Base-by-base conservation (phyloP, 78 protist species). In the Diacronema lutheri region DNA sequence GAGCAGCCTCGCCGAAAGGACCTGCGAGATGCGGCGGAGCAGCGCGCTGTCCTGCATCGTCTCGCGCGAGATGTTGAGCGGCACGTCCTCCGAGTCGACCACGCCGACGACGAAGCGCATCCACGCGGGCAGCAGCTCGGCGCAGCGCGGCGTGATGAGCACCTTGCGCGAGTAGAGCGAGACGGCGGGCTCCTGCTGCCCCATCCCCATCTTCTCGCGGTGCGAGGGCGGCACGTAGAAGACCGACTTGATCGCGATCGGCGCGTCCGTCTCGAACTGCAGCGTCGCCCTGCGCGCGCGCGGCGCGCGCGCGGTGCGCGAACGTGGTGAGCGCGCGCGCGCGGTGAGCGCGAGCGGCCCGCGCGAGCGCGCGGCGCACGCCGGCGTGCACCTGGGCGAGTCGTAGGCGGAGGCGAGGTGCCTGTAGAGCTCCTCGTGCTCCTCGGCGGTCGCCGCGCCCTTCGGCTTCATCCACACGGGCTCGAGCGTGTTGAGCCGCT, bases 11-110 rank as follows among this genome's bases (percentile, higher is more conserved):
- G 77, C 44, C 6, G 90, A 81, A 40, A 91, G 73, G 40, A 90
- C 90, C 9, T 55, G 14, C 0, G 64, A 26, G 40, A 95, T 68
- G 44, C 85, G 56, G 64, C 57, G 72, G 87, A 96, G 90, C 41
- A 96, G 82, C 40, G 91, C 89, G 33, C 76, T 78, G 90, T 96
- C 97, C 90, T 89, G 89, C 81, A 92, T 86, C 50, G 76, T 31
- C 89, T 97, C 99, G 40, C 99, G 94, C 29, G 94, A 87, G 19
- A 97, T 88, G 81, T 96, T 95, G 33, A 97, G 89, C 23, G 98
- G 98, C n/a, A 97, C 61, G 62, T 96, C 98, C 78, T 95, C 97
- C 33, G 91, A 82, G 81, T 96, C 99, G 26, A 95, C 96, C 21
- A 93, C 84, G 46, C 95, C 84, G 91, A 95, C 33, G 62, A 85